Percentiles rank a stretch among this genome's conserved stretches.
These are phyloP conservation scores for Neurospora sp. DNA, from an alignment of 495 filamentous ascomycete species.

Conservation along the genomic window DNA sequence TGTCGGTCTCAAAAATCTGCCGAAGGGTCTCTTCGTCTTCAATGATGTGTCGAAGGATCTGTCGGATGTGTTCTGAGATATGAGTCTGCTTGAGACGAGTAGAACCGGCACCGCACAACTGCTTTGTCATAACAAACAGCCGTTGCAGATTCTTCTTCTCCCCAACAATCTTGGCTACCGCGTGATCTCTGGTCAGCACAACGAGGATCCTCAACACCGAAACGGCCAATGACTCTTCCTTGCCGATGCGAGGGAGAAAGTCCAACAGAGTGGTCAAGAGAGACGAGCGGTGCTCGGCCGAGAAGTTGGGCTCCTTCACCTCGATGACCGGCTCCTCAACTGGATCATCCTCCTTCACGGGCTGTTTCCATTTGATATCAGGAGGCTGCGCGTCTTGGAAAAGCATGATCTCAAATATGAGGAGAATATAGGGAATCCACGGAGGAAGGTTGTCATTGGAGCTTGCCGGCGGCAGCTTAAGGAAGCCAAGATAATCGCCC, in stretches of 20 bases:
- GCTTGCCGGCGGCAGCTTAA: conserved; percentile 61
- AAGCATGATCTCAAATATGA: conserved; percentile 82
- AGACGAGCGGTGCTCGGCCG: conserved; percentile 51
- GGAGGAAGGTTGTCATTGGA: conserved; percentile 65
- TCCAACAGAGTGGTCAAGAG: conserved; percentile 70
- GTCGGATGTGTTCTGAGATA: conserved; percentile 53
- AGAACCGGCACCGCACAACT: conserved; percentile 67
- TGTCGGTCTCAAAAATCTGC: conserved; percentile 88
- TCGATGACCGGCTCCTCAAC: conserved; percentile 47
- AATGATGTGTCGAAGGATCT: conserved; percentile 83
- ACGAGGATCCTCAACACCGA: conserved; percentile 79
- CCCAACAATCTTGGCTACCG: conserved; percentile 62
- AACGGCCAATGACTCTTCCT: conserved; percentile 75
- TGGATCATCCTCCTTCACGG: conserved; percentile 44
- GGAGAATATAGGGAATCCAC: conserved; percentile 85
- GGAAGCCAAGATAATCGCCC: conserved; percentile 61
- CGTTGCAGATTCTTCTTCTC: conserved; percentile 84
- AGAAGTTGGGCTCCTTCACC: conserved; percentile 53
- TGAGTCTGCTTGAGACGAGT: conserved; percentile 60
- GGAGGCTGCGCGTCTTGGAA: conserved; percentile 75
- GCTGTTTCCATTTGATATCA: conserved; percentile 62
- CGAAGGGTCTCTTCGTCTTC: conserved; percentile 88
- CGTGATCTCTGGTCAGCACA: conserved; percentile 71
- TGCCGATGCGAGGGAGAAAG: conserved; percentile 74
- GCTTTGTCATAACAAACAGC: conserved; percentile 89